Base-by-base conservation (phyloP, 1,139 yeast species). In the Yamadazyma diddensiae region DNA sequence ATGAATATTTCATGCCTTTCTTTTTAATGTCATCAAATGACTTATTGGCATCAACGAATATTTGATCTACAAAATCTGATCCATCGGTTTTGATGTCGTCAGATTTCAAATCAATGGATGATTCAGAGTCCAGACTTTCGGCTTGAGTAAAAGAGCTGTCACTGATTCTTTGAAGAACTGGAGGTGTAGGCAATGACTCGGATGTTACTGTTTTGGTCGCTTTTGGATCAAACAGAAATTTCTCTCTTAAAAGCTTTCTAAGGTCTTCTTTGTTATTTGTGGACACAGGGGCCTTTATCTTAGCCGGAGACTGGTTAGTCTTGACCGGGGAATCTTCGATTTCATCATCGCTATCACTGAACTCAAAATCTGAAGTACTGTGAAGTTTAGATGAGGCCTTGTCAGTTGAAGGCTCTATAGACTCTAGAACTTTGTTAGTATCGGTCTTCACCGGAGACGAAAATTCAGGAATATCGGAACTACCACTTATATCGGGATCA, bases 271-370 rank as follows among this genome's bases (percentile, higher is more conserved):
- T 38, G 23, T 33, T 34, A 13, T 16, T 23, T 21, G 22, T 5
- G 8, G 9, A 8, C 5, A 6, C n/a, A 11, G 17, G 11, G 22
- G 30, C 30, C 10, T 31, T 38, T 2, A 30, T 15, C 25, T 62
- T 65, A n/a, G n/a, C n/a, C n/a, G n/a, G n/a, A n/a, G n/a, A n/a
- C n/a, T n/a, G n/a, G n/a, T n/a, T n/a, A n/a, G n/a, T n/a, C n/a
- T n/a, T n/a, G 4, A 64, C 52, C 3, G 73, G 73, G 2, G 73
- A 66, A 37, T 68, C 74, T 29, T 66, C 73, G 14, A 68, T 55
- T 24, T 62, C 70, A 29, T 63, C 70, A 20, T 62, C 68, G n/a
- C 52, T 53, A n/a, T 50, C 54, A 23, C 55, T 56, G 16, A 55
- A 33, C 8, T 49, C 56, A 19, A 55, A 34, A n/a, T 49, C 55